These are phyloP conservation scores for Polygonum aviculare DNA, from an alignment of 148 eudicot species.

Conservation along the genomic window DNA sequence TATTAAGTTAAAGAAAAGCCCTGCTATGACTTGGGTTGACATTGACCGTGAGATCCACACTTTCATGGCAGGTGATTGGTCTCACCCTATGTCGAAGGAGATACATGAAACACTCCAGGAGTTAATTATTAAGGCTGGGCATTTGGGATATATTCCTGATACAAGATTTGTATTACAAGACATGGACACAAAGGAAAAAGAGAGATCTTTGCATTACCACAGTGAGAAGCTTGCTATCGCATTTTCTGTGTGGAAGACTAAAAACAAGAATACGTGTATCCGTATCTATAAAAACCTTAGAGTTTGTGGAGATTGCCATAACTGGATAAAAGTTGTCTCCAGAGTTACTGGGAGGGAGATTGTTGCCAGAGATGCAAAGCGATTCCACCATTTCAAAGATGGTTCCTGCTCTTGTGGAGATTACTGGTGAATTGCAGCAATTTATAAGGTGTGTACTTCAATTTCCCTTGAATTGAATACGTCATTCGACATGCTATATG, in stretches of 20 bases:
- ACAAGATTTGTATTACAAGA: slow-evolving; percentile 28
- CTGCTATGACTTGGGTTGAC: slow-evolving; percentile 41
- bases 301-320: slow-evolving; percentile 44
- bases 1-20: slow-evolving; percentile 25
- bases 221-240: slow-evolving; percentile 41
- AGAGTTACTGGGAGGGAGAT: slow-evolving; percentile 30
- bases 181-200: slow-evolving; percentile 32
- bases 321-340: slow-evolving; percentile 28
- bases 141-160: slow-evolving; percentile 36
- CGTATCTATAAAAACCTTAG: slow-evolving; percentile 38
- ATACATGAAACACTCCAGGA: slow-evolving; percentile 21
- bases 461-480: background rate
- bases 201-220: slow-evolving; percentile 31
- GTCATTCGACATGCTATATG: background rate
- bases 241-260: slow-evolving; percentile 27
- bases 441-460: slow-evolving; percentile 48
- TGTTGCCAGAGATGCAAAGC: slow-evolving; percentile 38
- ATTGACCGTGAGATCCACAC: slow-evolving; percentile 31
- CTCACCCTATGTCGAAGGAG: slow-evolving; percentile 22
- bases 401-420: slow-evolving; percentile 42
- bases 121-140: slow-evolving; percentile 23
- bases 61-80: slow-evolving; percentile 31
- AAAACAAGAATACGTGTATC: slow-evolving; percentile 17
- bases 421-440: slow-evolving; percentile 50
- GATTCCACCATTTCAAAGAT: slow-evolving; percentile 42